Evolutionary conservation across 2,329 filamentous ascomycete species (phyloP).

Genomic region (Microdochium nivale): DNA sequence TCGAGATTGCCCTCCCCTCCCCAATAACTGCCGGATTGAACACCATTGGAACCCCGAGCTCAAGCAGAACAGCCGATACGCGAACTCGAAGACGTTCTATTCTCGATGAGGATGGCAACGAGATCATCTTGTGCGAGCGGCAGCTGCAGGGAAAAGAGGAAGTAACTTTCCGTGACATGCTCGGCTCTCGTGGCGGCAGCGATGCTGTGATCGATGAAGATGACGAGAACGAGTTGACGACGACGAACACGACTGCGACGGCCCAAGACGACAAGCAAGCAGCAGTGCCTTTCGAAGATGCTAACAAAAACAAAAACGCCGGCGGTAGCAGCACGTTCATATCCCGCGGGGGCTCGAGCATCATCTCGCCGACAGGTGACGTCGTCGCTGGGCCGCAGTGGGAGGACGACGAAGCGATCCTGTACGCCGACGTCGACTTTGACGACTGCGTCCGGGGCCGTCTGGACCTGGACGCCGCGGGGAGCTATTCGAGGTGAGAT

Average conservation of each 20-base stretch:
- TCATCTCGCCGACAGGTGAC: constrained; percentile 72
- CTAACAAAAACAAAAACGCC: background rate
- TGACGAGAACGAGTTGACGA: constrained; percentile 8
- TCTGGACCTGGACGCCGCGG: constrained; percentile 75
- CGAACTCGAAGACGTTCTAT: constrained; percentile 29
- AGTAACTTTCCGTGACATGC: background rate
- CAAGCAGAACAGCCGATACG: too few relatives aligned
- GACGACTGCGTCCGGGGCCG: constrained; percentile 78
- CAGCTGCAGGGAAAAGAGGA: constrained; percentile 1
- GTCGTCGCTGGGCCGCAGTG: constrained; percentile 74
- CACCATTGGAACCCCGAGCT: background rate
- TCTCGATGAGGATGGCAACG: constrained; percentile 45
- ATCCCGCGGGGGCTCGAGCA: constrained; percentile 72
- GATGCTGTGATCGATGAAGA: constrained; percentile 12
- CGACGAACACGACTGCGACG: constrained; percentile 5
- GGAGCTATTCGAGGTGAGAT: constrained; percentile 69
- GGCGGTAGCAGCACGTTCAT: constrained; percentile 31
- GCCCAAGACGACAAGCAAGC: background rate
- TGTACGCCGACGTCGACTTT: constrained; percentile 71
- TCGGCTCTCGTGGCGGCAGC: background rate
- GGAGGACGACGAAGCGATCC: constrained; percentile 63
- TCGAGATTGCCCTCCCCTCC: constrained; percentile 34
- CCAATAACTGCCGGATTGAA: background rate
- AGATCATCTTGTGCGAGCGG: constrained; percentile 34
- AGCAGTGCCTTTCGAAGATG: background rate